Percentiles rank a stretch among this genome's conserved stretches.
Evolutionary conservation across 306 rosid species (phyloP).

Genomic region (Neltuma alba): DNA sequence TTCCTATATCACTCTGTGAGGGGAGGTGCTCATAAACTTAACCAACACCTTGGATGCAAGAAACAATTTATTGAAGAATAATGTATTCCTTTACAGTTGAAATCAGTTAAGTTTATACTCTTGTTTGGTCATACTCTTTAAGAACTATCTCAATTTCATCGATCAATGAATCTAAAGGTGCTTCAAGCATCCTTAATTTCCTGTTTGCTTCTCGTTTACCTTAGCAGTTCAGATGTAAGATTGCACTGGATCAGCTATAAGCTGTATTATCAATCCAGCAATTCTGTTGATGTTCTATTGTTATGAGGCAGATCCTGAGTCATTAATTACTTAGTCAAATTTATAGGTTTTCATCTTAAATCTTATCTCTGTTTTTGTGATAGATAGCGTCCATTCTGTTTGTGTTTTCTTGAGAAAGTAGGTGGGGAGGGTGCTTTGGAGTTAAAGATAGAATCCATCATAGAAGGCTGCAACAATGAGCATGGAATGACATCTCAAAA

Average conservation of each 20-base stretch:
- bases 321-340: constrained; percentile 17
- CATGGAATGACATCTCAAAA: constrained; percentile 43
- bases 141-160: constrained; percentile 7
- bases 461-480: constrained; percentile 67
- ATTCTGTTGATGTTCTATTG: background rate
- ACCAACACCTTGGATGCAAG: constrained; percentile 1
- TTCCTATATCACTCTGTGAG: background rate
- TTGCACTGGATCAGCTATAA: background rate
- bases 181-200: constrained; percentile 10
- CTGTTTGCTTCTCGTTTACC: background rate
- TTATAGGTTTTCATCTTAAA: background rate
- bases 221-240: constrained; percentile 4
- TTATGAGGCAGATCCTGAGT: constrained; percentile 19
- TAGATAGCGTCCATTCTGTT: constrained; percentile 21
- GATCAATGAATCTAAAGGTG: constrained; percentile 11
- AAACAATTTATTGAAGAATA: constrained; percentile 6
- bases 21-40: constrained; percentile 4
- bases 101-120: background rate
- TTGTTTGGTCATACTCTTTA: background rate
- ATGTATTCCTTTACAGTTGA: background rate
- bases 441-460: constrained; percentile 62
- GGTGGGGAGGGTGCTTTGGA: constrained; percentile 65
- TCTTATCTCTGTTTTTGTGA: constrained; percentile 28
- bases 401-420: constrained; percentile 38
- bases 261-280: constrained; percentile 2